Conservation (phyloP, 176 grass and related monocot species). For the Phragmites australis region DNA sequence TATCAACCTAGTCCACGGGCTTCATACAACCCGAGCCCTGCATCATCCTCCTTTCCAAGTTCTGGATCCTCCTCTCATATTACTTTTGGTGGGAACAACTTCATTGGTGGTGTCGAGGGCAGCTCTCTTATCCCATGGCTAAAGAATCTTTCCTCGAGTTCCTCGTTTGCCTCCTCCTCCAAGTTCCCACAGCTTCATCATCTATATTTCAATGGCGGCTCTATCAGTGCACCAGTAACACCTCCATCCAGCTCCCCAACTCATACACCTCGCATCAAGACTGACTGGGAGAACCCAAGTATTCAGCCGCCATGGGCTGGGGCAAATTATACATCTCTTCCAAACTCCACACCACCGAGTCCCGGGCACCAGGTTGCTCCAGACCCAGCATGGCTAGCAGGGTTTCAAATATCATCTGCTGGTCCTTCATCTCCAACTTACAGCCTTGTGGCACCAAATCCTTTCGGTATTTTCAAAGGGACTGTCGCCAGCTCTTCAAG, state of each 20-base stretch:
- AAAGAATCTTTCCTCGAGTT: conserved; percentile 64
- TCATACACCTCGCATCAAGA: conserved; percentile 53
- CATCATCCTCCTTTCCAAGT: conserved; percentile 72
- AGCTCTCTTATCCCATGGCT: conserved; percentile 75
- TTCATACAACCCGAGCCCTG: conserved; percentile 78
- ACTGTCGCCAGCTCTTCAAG: conserved; percentile 50
- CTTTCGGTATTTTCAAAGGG: conserved; percentile 74
- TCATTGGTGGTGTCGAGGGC: conserved; percentile 46
- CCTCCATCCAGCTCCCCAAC: conserved; percentile 83
- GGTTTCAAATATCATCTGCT: conserved; percentile 79
- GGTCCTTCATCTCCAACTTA: conserved; percentile 82
- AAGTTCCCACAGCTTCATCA: conserved; percentile 73
- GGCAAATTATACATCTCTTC: conserved; percentile 63
- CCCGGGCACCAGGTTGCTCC: conserved; percentile 59
- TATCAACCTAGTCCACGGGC: conserved; percentile 66
- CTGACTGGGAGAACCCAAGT: conserved; percentile 58
- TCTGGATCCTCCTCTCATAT: conserved; percentile 68
- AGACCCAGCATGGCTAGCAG: conserved; percentile 80
- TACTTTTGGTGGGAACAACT: conserved; percentile 48
- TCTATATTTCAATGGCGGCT: conserved; percentile 68
- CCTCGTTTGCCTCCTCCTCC: conserved; percentile 54
- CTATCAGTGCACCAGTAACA: conserved; percentile 87
- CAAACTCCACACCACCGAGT: conserved; percentile 70
- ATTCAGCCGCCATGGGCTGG: conserved; percentile 69
- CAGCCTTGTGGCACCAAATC: conserved; percentile 79